Evolutionary conservation across 441 rosid genomes (phyloP).

Genomic region (Manihot esculenta): DNA sequence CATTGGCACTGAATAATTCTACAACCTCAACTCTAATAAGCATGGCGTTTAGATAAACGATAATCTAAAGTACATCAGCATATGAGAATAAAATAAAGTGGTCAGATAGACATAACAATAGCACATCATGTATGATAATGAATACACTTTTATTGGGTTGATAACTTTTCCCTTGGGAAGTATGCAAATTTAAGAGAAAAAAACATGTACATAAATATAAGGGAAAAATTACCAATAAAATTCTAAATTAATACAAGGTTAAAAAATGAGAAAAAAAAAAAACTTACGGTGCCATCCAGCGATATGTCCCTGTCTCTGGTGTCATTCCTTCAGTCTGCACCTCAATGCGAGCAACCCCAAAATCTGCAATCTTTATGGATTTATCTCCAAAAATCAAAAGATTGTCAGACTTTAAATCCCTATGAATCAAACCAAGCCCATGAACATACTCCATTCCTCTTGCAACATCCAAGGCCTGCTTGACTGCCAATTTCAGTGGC

Average conservation of each 20-base stretch:
- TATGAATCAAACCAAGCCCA: constrained; percentile 72
- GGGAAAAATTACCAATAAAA: too few species aligned
- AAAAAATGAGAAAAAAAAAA: neutral
- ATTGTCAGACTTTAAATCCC: constrained; percentile 93
- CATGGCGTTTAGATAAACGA: too few species aligned
- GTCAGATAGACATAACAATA: neutral
- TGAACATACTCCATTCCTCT: constrained; percentile 95
- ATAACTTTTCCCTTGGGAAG: neutral
- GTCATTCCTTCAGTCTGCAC: constrained; percentile 99
- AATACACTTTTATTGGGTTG: too few species aligned
- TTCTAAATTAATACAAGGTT: too few species aligned
- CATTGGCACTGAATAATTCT: neutral
- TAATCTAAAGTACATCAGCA: too few species aligned
- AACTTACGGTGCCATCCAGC: constrained; percentile 99
- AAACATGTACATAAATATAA: too few species aligned
- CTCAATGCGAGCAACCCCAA: constrained; percentile 95
- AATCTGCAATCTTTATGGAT: constrained; percentile 93
- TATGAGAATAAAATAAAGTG: too few species aligned
- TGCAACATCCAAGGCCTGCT: constrained; percentile 93
- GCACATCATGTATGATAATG: neutral
- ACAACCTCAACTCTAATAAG: neutral
- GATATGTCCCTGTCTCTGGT: constrained; percentile 95
- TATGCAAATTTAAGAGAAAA: too few species aligned
- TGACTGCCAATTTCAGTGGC: constrained; percentile 83
- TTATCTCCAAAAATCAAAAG: constrained; percentile 80